A percentile compares a stretch with the other conserved stretches of the same genome.
Conservation (phyloP, 176 grass and related monocot species). For the Bromus sterilis region DNA sequence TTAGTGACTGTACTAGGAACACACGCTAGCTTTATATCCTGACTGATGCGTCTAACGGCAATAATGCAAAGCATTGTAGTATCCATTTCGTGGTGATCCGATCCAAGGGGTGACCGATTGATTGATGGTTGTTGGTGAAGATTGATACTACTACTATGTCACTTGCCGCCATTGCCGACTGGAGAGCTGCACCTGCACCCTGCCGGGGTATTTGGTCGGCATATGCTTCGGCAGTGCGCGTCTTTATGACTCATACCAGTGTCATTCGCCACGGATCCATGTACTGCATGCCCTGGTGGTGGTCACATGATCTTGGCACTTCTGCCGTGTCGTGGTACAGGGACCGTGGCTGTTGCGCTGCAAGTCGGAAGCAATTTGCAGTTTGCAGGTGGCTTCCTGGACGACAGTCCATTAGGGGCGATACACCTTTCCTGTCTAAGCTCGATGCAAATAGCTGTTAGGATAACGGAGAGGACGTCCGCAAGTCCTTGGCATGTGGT, state of each 20-base stretch:
- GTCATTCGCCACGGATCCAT: constrained; percentile 9
- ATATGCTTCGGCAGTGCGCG: neutral
- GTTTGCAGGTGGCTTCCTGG: neutral
- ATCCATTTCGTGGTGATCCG: neutral
- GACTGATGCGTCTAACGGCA: neutral
- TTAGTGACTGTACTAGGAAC: neutral
- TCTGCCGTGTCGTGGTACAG: neutral
- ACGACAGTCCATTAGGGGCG: neutral
- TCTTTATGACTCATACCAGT: constrained; percentile 31
- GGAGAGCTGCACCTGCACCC: neutral
- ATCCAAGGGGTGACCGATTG: neutral
- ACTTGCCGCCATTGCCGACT: neutral
- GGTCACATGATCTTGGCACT: constrained; percentile 17
- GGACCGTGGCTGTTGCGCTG: neutral
- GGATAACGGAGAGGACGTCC: too few species aligned
- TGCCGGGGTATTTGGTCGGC: neutral
- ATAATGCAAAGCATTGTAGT: neutral
- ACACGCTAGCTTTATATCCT: neutral
- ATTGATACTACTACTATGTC: too few species aligned
- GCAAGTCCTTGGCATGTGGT: too few species aligned
- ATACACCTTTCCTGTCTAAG: neutral
- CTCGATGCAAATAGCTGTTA: neutral
- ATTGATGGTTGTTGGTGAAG: neutral
- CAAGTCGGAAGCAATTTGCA: neutral
- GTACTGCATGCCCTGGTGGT: neutral